A percentile compares a stretch with the other conserved stretches of the same genome.
Evolutionary conservation across 345 rosid genomes (phyloP).

Genomic region (Carallia brachiata): DNA sequence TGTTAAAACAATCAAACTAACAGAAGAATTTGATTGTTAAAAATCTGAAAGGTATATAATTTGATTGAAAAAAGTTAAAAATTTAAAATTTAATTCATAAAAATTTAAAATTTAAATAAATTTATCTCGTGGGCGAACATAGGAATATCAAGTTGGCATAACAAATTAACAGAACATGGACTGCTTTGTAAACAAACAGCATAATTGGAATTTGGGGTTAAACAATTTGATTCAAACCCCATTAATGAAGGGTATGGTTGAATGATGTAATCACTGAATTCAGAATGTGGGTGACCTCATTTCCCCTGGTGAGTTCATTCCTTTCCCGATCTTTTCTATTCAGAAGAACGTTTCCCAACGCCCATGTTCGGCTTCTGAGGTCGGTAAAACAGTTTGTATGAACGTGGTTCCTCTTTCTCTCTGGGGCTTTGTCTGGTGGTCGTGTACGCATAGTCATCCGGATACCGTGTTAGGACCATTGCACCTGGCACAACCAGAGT

Average conservation of each 20-base stretch:
- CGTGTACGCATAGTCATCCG: background rate
- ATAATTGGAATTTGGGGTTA: background rate
- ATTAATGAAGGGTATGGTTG: slow-evolving; percentile 6
- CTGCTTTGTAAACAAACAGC: background rate
- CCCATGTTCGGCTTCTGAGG: slow-evolving; percentile 29
- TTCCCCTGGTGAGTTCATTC: slow-evolving; percentile 4
- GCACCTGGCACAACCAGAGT: slow-evolving; percentile 45
- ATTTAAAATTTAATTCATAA: no score
- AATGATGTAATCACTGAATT: slow-evolving; percentile 16
- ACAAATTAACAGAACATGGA: slow-evolving; percentile 17
- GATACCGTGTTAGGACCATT: slow-evolving; percentile 34
- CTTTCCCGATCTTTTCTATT: background rate
- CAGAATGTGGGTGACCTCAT: slow-evolving; percentile 22
- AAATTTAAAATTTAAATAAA: no score
- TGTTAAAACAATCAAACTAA: no score
- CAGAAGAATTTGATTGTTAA: no score
- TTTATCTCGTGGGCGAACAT: no score
- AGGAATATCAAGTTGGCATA: slow-evolving; percentile 21
- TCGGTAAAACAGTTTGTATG: slow-evolving; percentile 35
- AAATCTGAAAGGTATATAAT: no score
- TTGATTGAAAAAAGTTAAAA: no score
- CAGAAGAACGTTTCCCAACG: slow-evolving; percentile 25
- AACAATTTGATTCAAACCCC: background rate
- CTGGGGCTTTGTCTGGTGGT: background rate
- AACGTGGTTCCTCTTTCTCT: background rate